phyloP scores from a whole-genome alignment of 2,329 filamentous ascomycete genomes.

The Leptographium flavum region DNA sequence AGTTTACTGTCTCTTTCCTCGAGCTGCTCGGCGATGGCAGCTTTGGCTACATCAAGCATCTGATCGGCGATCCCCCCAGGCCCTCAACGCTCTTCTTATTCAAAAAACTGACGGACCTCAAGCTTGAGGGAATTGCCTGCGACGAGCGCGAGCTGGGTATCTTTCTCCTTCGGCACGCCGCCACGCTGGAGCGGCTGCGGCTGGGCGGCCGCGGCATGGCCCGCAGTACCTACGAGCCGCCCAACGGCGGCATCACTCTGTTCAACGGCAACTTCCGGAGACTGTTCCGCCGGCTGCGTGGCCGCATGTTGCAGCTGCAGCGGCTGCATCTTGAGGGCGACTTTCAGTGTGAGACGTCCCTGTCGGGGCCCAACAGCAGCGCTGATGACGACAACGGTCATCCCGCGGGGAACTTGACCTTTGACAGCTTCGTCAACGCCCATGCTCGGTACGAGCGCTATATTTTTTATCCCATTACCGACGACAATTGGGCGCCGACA shows the following conservation, averaged over 20 bases:
- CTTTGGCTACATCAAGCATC: constrained; percentile 5
- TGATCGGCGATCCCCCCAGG: background rate
- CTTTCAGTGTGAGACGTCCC: constrained; percentile 20
- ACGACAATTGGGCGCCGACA: constrained; percentile 23
- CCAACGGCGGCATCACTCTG: constrained; percentile 29
- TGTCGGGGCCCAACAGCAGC: background rate
- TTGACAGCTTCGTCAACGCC: background rate
- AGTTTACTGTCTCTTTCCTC: constrained; percentile 25
- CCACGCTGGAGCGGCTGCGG: constrained; percentile 24
- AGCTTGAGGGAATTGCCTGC: constrained; percentile 27
- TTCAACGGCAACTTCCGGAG: constrained; percentile 28
- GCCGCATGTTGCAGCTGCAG: constrained; percentile 22
- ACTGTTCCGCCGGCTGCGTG: constrained; percentile 25
- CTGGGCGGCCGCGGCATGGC: constrained; percentile 30
- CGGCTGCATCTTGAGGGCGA: constrained; percentile 31
- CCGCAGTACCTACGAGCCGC: constrained; percentile 11
- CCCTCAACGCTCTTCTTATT: constrained; percentile 21
- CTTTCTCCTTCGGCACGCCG: constrained; percentile 26
- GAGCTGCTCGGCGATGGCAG: constrained; percentile 15
- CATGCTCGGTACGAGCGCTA: constrained; percentile 21
- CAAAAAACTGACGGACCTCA: constrained; percentile 24
- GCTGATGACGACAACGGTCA: background rate
- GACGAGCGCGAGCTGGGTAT: constrained; percentile 27
- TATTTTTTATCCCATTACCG: constrained; percentile 26
- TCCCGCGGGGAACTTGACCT: background rate